Base-by-base conservation (phyloP, 2,329 filamentous ascomycete species). In the Ophiocordyceps robertsii region DNA sequence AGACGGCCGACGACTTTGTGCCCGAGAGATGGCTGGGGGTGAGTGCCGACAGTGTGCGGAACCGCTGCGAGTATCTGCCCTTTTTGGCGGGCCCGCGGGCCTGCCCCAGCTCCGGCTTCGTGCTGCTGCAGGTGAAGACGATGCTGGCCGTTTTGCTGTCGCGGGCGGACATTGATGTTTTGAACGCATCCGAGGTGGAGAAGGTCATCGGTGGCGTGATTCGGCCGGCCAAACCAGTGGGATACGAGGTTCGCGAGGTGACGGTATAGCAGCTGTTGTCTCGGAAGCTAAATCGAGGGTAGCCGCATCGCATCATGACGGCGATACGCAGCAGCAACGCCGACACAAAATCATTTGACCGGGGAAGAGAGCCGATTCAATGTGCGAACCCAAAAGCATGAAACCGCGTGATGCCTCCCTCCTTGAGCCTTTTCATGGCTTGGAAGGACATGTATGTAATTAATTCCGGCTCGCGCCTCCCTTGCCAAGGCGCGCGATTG, bases 41-140 rank as follows among this genome's bases (percentile, higher is more conserved):
- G n/a, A 29, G 12, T 6, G 21, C 43, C 19, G 41, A 37, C 39
- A 31, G 19, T 6, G 19, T 24, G 14, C 38, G 41, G 29, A 44
- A 39, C 16, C 43, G 39, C 7, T 41, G 43, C 38, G 19, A 44
- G 9, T 41, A 38, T 33, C 38, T 44, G 6, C 43, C 42, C 4
- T 44, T 44, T 6, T 17, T 44, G 36, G 21, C 43, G 1, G 43
- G 43, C 2, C 33, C 39, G 6, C 38, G 43, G 17, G 35, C 32
- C 13, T 44, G 43, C 27, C 43, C 43, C 3, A 44, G 43, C 16
- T 35, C 43, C 4, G 35, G 13, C 29, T 44, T 44, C 19, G 43
- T 44, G 29, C n/a, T 35, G 16, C 21, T 44, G n/a, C 43, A 44
- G 39, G 11, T 44, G 12, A 44, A 44, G 39, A 44, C 39, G 19